Base-by-base conservation (phyloP, 192 early-diverging fungal genomes). In the Piromyces sp. region DNA sequence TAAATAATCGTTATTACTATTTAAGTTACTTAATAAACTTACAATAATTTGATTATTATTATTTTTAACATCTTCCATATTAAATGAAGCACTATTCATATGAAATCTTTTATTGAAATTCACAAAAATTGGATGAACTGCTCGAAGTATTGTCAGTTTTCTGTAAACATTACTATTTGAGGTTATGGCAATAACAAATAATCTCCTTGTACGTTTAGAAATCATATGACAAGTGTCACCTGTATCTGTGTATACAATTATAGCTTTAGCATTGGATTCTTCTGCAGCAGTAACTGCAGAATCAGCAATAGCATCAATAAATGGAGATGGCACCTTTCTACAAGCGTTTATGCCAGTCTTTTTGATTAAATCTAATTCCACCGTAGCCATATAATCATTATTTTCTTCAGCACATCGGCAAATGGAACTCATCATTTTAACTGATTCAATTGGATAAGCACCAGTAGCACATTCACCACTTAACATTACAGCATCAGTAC, bases 381-480 rank as follows among this genome's bases (percentile, higher is more conserved):
- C 93, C 88, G 79, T 95, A 91, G 68, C 94, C 36, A 95, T 93
- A 88, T 99, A 98, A 87, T 94, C 96, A 81, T 96, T 94, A 81
- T 95, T 94, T 5, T 94, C 92, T 87, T 99, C 97, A 82, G 97
- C 96, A 79, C 95, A 89, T 31, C 94, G 87, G 86, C 95, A 94
- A 82, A 97, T 96, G 82, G 94, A 92, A 86, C 94, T 88, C 96
- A 99, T 99, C 91, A 96, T 98, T 79, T 90, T 87, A 79, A 99
- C 95, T 1, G 97, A 94, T 84, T 94, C 90, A 82, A 95, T 87
- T 37, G 97, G 97, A 88, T 96, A 96, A 68, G 88, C 84, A 16
- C 97, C 97, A 89, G 97, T 97, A 82, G 97, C 97, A 6, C 96
- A 98, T 88, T 99, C 97, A 80, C 97, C 97, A 79, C 95, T 96